Conservation (phyloP, 2,329 filamentous ascomycete species). For the Gyromitra esculenta region DNA sequence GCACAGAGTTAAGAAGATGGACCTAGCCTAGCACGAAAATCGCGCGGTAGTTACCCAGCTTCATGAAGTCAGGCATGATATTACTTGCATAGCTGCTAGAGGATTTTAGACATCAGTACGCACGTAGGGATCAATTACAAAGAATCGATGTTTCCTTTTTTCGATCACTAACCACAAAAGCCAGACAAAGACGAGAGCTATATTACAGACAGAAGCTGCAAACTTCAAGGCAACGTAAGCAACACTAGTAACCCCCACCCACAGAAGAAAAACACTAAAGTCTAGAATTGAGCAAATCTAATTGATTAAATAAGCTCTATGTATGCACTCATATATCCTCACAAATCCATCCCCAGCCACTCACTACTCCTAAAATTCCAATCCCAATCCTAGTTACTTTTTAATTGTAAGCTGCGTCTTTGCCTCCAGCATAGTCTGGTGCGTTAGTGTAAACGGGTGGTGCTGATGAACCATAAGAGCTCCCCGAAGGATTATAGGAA, state of each 20-base stretch:
- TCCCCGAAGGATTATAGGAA: conserved; percentile 25
- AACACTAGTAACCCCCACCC: neutral
- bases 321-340: neutral
- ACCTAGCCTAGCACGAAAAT: too few species aligned
- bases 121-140: neutral
- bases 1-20: too few species aligned
- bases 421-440: conserved; percentile 33
- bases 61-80: too few species aligned
- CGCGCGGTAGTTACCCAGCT: too few species aligned
- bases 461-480: conserved; percentile 22
- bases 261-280: neutral
- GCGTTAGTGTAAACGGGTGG: conserved; percentile 29
- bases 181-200: neutral
- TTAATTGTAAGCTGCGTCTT: conserved; percentile 13
- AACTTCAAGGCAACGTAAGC: neutral
- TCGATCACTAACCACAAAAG: neutral
- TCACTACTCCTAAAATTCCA: neutral
- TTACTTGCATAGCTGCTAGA: too few species aligned
- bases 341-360: neutral
- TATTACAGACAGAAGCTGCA: neutral
- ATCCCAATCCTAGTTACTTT: neutral
- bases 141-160: neutral
- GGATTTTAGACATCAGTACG: neutral
- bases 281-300: conserved; percentile 15
- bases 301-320: neutral